Percentiles rank a stretch among this genome's conserved stretches.
phyloP scores from a whole-genome alignment of 1,284 basidiomycete species.

The Peniophora sp. region DNA sequence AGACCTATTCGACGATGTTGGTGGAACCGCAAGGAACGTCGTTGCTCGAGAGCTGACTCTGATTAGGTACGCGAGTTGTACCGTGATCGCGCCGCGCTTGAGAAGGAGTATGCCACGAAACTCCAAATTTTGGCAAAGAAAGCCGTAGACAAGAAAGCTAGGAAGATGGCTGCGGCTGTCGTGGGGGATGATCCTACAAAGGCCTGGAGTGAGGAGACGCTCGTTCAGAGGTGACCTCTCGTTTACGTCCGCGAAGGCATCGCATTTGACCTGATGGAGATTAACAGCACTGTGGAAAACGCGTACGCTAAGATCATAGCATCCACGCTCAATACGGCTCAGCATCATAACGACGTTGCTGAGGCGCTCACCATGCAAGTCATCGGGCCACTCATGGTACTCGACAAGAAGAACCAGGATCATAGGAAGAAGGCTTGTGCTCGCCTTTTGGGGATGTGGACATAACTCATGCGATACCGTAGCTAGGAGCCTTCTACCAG shows the following conservation, averaged over 20 bases:
- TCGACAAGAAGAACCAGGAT: constrained; percentile 59
- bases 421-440: constrained; percentile 53
- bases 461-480: constrained; percentile 6
- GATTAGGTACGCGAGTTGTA: constrained; percentile 64
- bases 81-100: constrained; percentile 54
- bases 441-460: neutral
- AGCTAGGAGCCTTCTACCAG: constrained; percentile 67
- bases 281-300: constrained; percentile 52
- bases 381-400: constrained; percentile 49
- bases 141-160: constrained; percentile 62
- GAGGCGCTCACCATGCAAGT: constrained; percentile 55
- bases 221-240: constrained; percentile 45
- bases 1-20: constrained; percentile 55
- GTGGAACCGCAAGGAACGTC: constrained; percentile 13
- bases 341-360: constrained; percentile 62
- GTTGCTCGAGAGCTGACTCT: neutral
- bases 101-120: constrained; percentile 70
- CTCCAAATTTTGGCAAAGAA: constrained; percentile 58
- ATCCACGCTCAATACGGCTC: constrained; percentile 50
- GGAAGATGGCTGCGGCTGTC: constrained; percentile 44
- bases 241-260: too few species aligned
- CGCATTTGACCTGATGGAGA: neutral
- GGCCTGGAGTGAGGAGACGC: constrained; percentile 41
- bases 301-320: constrained; percentile 62
- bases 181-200: constrained; percentile 64